A percentile compares a stretch with the other conserved stretches of the same genome.
Conservation (phyloP, 306 rosid species). For the Lithocarpus polystachyus region DNA sequence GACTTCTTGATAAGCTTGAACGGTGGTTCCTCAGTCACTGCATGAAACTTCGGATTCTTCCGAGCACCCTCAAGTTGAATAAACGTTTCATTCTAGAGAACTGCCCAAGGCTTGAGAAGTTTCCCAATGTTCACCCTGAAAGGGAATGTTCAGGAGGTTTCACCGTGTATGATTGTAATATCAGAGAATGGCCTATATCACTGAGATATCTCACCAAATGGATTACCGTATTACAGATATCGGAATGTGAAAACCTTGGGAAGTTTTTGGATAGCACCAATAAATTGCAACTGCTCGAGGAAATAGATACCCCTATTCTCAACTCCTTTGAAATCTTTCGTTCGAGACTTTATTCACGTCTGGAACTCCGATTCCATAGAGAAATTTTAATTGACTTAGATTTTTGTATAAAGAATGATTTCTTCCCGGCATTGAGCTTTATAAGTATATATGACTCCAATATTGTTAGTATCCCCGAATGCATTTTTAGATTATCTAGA, state of each 20-base stretch:
- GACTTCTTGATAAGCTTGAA: no score
- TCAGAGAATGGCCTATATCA: background rate
- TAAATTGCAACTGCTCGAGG: no score
- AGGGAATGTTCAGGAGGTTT: accelerated
- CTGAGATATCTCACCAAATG: background rate
- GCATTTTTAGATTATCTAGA: background rate
- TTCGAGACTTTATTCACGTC: no score
- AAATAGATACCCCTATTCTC: no score
- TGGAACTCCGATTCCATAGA: accelerated
- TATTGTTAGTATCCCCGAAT: background rate
- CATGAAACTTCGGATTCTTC: no score
- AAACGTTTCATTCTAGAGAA: accelerated
- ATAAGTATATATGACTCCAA: accelerated
- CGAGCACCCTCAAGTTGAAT: no score
- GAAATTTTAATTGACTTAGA: background rate
- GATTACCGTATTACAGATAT: accelerated
- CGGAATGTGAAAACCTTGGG: background rate
- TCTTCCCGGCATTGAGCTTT: background rate
- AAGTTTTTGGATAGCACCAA: background rate
- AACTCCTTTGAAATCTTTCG: accelerated
- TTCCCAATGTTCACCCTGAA: no score
- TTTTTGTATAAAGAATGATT: background rate
- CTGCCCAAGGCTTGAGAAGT: no score
- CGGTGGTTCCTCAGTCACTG: accelerated
- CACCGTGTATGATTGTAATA: accelerated